Evolutionary conservation across 495 filamentous ascomycete species (phyloP), one percentile per base, ranked within the genome.

Genomic region (Pseudevernia furfuracea): DNA sequence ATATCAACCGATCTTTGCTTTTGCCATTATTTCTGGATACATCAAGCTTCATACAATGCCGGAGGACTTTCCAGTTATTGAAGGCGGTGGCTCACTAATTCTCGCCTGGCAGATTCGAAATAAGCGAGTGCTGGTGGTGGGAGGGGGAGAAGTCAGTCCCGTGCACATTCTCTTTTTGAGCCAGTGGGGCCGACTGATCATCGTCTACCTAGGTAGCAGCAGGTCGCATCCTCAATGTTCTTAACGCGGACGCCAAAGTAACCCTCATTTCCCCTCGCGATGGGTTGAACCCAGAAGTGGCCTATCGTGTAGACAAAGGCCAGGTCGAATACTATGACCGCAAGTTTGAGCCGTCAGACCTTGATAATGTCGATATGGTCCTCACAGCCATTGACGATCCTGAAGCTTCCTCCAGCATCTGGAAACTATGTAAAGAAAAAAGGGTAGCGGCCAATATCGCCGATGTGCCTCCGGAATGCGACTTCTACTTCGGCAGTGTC

Each of bases 401-500:
- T 0, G 86, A 83, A 41, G 91, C 92, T 9, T 95, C 90, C 0
- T 86, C 91, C 0, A 76, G 82, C 56, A 91, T 98, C 71, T 97
- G 91, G 88, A 90, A 91, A 67, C 82, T 96, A 0, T 97, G 93
- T 79, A 91, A 96, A 70, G 83, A 88, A 71, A 80, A 79, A 49
- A 85, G 85, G 52, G 92, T 97, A 59, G 85, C 92, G 2, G 91
- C 90, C 43, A 98, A 98, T 74, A 95, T 98, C 59, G 94, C 94
- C 64, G 94, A 98, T 75, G 95, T 97, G 2, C 95, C 95, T 0
- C 83, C 91, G 0, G 94, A 97, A 74, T 98, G 94, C 73, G 94
- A 98, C 71, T 98, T 98, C 72, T 98, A 97, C 76, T 98, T 98
- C 74, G 94, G 94, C 56, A 92, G 88, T 74, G 85, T 97, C 37